Conservation (phyloP, 1,284 basidiomycete species). For the Ganoderma leucocontextum region DNA sequence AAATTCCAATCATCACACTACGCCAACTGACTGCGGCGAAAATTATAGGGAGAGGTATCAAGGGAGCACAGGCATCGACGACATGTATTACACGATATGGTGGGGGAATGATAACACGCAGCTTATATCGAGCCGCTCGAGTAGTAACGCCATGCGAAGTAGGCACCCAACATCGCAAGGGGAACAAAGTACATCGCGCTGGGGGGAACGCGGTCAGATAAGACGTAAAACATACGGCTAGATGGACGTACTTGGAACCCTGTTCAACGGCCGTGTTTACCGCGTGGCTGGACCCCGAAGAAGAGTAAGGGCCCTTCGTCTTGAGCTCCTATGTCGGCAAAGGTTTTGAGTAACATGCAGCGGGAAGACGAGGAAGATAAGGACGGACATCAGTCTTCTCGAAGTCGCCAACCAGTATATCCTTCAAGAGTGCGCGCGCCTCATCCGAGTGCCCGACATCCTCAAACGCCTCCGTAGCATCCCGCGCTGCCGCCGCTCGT, state of each 20-base stretch:
- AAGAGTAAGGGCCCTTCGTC: slow-evolving; percentile 53
- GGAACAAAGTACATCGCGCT: slow-evolving; percentile 85
- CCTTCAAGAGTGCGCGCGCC: slow-evolving; percentile 87
- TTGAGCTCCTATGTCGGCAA: slow-evolving; percentile 49
- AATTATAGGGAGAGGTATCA: slow-evolving; percentile 25
- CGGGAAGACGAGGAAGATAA: not conserved
- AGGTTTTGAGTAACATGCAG: not conserved
- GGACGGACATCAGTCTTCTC: slow-evolving; percentile 71
- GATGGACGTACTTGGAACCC: slow-evolving; percentile 69
- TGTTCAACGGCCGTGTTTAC: slow-evolving; percentile 64
- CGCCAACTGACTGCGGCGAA: not conserved
- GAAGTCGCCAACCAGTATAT: slow-evolving; percentile 83
- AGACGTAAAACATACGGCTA: not conserved
- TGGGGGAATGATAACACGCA: slow-evolving; percentile 12
- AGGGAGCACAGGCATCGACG: slow-evolving; percentile 17
- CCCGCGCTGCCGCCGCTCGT: slow-evolving; percentile 65
- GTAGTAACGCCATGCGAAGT: slow-evolving; percentile 86
- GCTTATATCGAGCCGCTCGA: slow-evolving; percentile 50
- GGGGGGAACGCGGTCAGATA: slow-evolving; percentile 23
- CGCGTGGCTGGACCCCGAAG: slow-evolving; percentile 44
- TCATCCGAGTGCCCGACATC: slow-evolving; percentile 99
- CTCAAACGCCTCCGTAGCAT: slow-evolving; percentile 98
- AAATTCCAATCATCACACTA: not conserved
- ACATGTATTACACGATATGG: slow-evolving; percentile 6
- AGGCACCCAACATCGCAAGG: slow-evolving; percentile 75